Base-by-base conservation (phyloP, 1,139 yeast species). In the Lodderomyces elongisporus region DNA sequence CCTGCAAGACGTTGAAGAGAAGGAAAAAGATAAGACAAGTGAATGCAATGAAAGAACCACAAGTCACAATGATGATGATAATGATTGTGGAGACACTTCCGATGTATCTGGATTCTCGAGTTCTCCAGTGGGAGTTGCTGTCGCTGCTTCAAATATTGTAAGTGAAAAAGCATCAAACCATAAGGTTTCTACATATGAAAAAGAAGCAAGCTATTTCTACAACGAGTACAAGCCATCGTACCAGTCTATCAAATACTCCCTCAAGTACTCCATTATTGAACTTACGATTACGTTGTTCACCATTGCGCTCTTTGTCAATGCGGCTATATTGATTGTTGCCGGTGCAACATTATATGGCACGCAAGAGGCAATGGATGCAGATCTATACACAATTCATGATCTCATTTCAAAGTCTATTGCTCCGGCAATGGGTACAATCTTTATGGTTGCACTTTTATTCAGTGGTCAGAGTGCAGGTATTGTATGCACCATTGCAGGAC, bases 401-500 rank as follows among this genome's bases (percentile, higher is more conserved):
- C 62, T 84, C 48, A 62, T 85, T 24, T 64, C 75, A 1, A 48
- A 53, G 25, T 70, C 73, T 32, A 62, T 85, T 24, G 76, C 87
- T 1, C 85, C 85, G 3, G 79, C 73, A 2, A 89, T 83, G 1
- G 94, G 93, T 20, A 78, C 85, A 0, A 61, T 84, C 0, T 84
- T 85, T 58, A 83, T 83, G 75, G 58, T 83, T 29, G 91, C 94
- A 0, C 62, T 85, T 44, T 59, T 85, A 23, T 72, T 79, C 45
- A 77, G 85, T 39, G 95, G 94, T 7, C 85, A 82, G 49, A 77
- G 85, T 40, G 89, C 95, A 0, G 93, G 93, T 31, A 79, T 85
- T 38, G 89, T 85, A 2, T 85, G 94, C 52, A 85, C 95, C 0
- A 80, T 85, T 58, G 85, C 93, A 0, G 94, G 94, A 7, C 94